A percentile compares a stretch with the other conserved stretches of the same genome.
phyloP scores from a whole-genome alignment of 2,329 filamentous ascomycete genomes.

The Paradendryphiella salina region DNA sequence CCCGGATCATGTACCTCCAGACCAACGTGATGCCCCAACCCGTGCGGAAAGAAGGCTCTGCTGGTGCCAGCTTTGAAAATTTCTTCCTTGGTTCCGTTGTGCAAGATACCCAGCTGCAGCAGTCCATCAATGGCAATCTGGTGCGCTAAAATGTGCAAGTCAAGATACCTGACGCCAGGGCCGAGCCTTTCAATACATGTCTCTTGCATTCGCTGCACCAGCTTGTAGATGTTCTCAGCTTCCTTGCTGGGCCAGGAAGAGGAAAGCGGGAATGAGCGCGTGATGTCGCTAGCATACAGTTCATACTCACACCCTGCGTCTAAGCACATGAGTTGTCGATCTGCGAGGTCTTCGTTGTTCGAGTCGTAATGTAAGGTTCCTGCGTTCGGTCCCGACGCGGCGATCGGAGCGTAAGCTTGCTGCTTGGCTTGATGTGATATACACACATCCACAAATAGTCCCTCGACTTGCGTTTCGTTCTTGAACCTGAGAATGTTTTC shows the following conservation, averaged over 20 bases:
- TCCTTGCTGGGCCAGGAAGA: slow-evolving; percentile 69
- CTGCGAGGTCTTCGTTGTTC: slow-evolving; percentile 73
- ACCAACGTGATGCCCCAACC: slow-evolving; percentile 86
- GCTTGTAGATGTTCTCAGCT: slow-evolving; percentile 71
- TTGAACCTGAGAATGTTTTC: slow-evolving; percentile 62
- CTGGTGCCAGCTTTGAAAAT: slow-evolving; percentile 79
- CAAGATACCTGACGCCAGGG: slow-evolving; percentile 70
- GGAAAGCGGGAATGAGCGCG: slow-evolving; percentile 79
- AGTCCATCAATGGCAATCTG: slow-evolving; percentile 72
- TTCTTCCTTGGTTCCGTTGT: slow-evolving; percentile 66
- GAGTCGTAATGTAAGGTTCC: slow-evolving; percentile 83
- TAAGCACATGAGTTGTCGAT: slow-evolving; percentile 74
- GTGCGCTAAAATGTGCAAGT: slow-evolving; percentile 73
- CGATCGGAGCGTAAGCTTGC: slow-evolving; percentile 89
- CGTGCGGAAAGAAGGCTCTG: slow-evolving; percentile 89
- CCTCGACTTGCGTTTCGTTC: slow-evolving; percentile 84
- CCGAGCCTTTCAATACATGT: slow-evolving; percentile 69
- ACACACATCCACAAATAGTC: slow-evolving; percentile 73
- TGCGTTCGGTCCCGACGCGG: slow-evolving; percentile 79
- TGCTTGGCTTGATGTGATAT: slow-evolving; percentile 71
- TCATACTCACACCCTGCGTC: slow-evolving; percentile 87
- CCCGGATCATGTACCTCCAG: slow-evolving; percentile 83
- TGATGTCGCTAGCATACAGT: slow-evolving; percentile 88
- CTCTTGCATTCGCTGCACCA: slow-evolving; percentile 81
- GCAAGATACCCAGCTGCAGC: slow-evolving; percentile 70